Evolutionary conservation across 192 early-diverging fungal genomes (phyloP).

Genomic region (Funneliformis mosseae): DNA sequence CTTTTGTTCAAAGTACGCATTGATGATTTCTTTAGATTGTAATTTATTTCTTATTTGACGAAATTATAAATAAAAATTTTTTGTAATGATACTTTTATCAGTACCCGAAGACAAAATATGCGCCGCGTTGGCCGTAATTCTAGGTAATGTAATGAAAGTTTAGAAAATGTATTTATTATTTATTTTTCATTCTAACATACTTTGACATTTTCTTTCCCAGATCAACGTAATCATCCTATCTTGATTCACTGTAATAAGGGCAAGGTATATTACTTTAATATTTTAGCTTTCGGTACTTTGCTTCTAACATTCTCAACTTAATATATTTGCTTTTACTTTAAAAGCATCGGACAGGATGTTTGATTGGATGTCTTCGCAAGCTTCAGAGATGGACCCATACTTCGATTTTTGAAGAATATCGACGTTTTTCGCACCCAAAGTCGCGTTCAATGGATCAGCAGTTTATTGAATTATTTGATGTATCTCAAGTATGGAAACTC

Average conservation of each 20-base stretch:
- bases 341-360: slow-evolving; percentile 92
- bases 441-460: slow-evolving; percentile 85
- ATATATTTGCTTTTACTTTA: slow-evolving; percentile 9
- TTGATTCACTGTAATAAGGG: slow-evolving; percentile 98
- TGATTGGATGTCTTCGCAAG: slow-evolving; percentile 94
- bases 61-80: neutral
- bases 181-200: slow-evolving; percentile 32
- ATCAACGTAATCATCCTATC: slow-evolving; percentile 78
- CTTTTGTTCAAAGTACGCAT: neutral
- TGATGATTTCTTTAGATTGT: neutral
- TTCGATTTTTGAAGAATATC: slow-evolving; percentile 98
- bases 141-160: slow-evolving; percentile 47
- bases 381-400: slow-evolving; percentile 93
- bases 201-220: slow-evolving; percentile 47
- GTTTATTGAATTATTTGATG: slow-evolving; percentile 82
- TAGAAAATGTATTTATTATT: neutral
- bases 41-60: neutral
- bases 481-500: slow-evolving; percentile 64
- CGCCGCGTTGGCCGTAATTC: slow-evolving; percentile 55
- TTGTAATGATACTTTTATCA: slow-evolving; percentile 31
- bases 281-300: slow-evolving; percentile 25
- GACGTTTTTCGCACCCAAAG: slow-evolving; percentile 86
- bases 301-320: neutral
- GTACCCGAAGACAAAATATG: slow-evolving; percentile 66
- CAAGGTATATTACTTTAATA: slow-evolving; percentile 54